phyloP scores from a whole-genome alignment of 768 basidiomycete species.

The Trametes punicea region DNA sequence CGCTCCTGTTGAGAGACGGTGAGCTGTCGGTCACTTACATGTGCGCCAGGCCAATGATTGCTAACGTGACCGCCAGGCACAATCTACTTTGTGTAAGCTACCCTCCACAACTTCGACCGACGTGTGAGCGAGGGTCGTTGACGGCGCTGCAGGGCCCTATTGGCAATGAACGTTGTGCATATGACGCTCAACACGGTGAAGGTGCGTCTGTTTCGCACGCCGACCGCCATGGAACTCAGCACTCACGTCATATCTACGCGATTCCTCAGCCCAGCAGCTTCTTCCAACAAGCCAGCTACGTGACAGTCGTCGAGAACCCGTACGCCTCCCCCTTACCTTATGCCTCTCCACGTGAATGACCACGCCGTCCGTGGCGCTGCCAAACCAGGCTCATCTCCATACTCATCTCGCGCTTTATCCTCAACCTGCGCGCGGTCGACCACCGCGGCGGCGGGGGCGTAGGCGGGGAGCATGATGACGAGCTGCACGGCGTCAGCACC shows the following conservation, averaged over 20 bases:
- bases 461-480: not conserved
- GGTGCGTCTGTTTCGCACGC: not conserved
- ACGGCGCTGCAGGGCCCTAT: not conserved
- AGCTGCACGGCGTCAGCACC: not conserved
- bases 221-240: not conserved
- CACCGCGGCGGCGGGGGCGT: not conserved
- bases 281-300: slow-evolving; percentile 10
- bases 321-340: not conserved
- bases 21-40: not conserved
- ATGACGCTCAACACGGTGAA: slow-evolving; percentile 8
- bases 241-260: not conserved
- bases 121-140: too few relatives aligned
- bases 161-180: slow-evolving; percentile 12
- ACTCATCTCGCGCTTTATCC: slow-evolving; percentile 14
- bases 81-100: slow-evolving; percentile 5
- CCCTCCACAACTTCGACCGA: too few relatives aligned
- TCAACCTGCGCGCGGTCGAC: slow-evolving; percentile 13
- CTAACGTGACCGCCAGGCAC: not conserved
- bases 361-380: not conserved
- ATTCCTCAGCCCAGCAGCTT: slow-evolving; percentile 7
- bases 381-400: slow-evolving; percentile 8
- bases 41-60: not conserved
- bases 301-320: slow-evolving; percentile 10
- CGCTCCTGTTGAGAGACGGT: slow-evolving; percentile 10
- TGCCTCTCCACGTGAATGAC: not conserved